phyloP scores from a whole-genome alignment of 2,329 filamentous ascomycete species.

The Colletotrichum sp. region DNA sequence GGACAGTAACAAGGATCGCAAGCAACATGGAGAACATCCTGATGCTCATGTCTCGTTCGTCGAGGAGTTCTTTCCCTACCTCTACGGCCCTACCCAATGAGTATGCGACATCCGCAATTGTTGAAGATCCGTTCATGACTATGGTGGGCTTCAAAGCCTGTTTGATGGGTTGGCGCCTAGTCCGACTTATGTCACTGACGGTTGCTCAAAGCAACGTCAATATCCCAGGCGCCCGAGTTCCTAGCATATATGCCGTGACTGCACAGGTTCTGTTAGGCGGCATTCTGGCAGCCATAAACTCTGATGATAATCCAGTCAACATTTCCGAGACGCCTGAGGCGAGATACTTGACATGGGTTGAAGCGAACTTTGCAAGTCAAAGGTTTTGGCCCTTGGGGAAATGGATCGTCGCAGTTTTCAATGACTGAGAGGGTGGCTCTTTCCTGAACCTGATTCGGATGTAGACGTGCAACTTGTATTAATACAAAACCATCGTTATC shows the following conservation, averaged over 20 bases:
- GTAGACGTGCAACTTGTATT: neutral
- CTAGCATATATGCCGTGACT: neutral
- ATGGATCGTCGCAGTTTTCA: neutral
- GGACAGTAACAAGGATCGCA: neutral
- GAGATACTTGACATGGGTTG: neutral
- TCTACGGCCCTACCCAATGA: neutral
- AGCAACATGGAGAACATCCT: neutral
- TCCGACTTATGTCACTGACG: neutral
- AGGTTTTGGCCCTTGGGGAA: neutral
- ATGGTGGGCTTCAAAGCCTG: neutral
- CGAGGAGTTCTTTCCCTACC: neutral
- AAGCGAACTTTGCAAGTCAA: neutral
- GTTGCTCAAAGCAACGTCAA: neutral
- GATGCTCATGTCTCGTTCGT: neutral
- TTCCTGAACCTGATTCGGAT: neutral
- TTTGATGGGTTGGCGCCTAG: neutral
- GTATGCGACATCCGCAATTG: neutral
- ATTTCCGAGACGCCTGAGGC: neutral
- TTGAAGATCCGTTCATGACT: neutral
- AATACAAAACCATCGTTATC: neutral
- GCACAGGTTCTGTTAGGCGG: neutral
- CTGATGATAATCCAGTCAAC: neutral
- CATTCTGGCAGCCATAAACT: neutral
- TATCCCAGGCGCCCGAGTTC: neutral
- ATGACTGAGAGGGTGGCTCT: neutral